Evolutionary conservation across 441 rosid genomes (phyloP), one percentile per base, ranked within the genome.

Genomic region (Lepidium campestre): DNA sequence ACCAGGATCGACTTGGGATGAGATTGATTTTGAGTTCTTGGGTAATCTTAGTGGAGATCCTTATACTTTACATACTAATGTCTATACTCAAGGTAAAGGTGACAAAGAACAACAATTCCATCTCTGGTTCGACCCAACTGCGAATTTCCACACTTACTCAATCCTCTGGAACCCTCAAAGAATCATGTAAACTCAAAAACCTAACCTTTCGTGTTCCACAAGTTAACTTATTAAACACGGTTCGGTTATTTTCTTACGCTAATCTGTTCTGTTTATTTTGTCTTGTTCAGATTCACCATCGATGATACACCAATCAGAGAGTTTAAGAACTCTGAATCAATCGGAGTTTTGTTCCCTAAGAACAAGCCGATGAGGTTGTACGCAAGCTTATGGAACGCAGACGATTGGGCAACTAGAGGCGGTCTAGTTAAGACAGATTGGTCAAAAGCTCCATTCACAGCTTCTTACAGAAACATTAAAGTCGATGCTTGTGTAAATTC

Each of bases 321-420:
- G 76, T 88, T 85, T 76, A 81, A 80, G 42, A 85, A 87, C 63
- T 69, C 58, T 4, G 91, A 87, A 48, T 47, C 80, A 37, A 42
- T 65, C 9, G 86, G 87, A 8, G 79, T 85, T 74, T 0, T 85
- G 75, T 67, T 57, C 10, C 90, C 88, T 6, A 83, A 75, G 73
- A 84, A 40, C 54, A 82, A 85, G 18, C 79, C 82, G 13, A 84
- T 84, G 91, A 74, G 81, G 50, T 62, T 75, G 27, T 77, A 83
- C 70, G 75, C 85, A 2, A 84, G 86, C 64, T 76, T 87, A 2
- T 86, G 88, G 90, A 79, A 86, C 52, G 95, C 88, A 4, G 88
- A 86, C 31, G 76, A 72, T 35, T 80, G 88, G 86, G 86, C 87
- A 39, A 82, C 90, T 0, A 74, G 84, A 74, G 89, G 92, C 1